These are phyloP conservation scores for Colletotrichum sp. DNA, from an alignment of 2,329 filamentous ascomycete genomes.

Conservation along the genomic window DNA sequence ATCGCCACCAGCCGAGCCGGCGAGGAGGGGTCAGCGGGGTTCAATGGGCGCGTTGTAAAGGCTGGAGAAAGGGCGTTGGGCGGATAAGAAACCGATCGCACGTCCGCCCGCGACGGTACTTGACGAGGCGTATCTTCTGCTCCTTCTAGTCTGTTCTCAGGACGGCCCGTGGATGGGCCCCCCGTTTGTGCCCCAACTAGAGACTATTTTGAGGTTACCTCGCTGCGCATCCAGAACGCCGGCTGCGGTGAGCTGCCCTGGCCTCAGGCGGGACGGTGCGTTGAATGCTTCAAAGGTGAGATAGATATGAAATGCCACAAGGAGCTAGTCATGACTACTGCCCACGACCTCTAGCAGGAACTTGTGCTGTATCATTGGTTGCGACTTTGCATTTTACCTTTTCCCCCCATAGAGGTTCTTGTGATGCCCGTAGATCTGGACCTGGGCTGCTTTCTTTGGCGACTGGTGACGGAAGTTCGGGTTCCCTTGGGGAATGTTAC, in stretches of 20 bases:
- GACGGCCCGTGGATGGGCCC: background rate
- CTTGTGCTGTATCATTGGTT: background rate
- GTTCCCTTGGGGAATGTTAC: background rate
- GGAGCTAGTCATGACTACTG: background rate
- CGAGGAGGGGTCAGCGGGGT: constrained; percentile 1
- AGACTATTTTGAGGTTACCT: background rate
- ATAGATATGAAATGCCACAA: background rate
- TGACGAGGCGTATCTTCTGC: background rate
- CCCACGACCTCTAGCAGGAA: background rate
- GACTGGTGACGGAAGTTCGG: background rate
- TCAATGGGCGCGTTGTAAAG: background rate
- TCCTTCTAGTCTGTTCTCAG: background rate
- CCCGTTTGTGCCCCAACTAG: background rate
- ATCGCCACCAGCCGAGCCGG: constrained; percentile 5
- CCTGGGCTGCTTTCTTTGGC: background rate
- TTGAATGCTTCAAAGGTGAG: background rate
- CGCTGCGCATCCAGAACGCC: background rate
- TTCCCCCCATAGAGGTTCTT: background rate
- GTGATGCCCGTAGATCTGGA: background rate
- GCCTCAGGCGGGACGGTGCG: background rate
- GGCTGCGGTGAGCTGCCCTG: background rate
- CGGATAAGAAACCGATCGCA: background rate
- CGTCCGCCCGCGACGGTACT: background rate
- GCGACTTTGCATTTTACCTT: background rate
- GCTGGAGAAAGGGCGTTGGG: background rate